Evolutionary conservation across 2,329 filamentous ascomycete species (phyloP), one percentile per base, ranked within the genome.

Genomic region (Botrytis sinoallii): DNA sequence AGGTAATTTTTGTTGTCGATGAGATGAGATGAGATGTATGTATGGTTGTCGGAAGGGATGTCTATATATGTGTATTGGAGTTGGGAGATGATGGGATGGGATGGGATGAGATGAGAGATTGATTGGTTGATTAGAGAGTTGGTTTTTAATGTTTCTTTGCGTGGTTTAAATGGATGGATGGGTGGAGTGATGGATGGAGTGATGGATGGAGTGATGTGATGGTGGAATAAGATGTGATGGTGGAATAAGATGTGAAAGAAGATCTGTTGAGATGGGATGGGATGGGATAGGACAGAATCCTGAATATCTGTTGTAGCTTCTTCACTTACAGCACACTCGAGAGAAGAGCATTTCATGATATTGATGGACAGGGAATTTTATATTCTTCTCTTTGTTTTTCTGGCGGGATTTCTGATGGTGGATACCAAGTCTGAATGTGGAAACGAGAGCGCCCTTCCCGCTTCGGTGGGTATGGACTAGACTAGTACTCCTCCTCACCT

Each of bases 391-490:
- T n/a, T 52, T 52, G 12, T 48, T 48, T 48, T 25, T 48, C 20
- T 25, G 20, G 1, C 20, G 12, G 14, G 5, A 1, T 16, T 16
- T 55, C 14, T 55, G 52, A 25, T 12, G 7, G 52, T 55, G 52
- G 25, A 55, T 29, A 55, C 7, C 16, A 12, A 55, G n/a, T 8
- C 14, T 0, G 0, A 6, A 32, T 32, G 32, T 29, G 52, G 16
- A 16, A 29, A 8, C 2, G 25, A n/a, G 48, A 2, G 3, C 2
- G 25, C 2, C 4, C 25, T n/a, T 5, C 46, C 9, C 4, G 9
- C 22, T 48, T 48, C 10, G 46, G 22, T 1, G 12, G 9, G 22
- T 48, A 25, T 48, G 1, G 0, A 25, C 4, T 52, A 14, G 25
- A 52, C 1, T 52, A 3, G 9, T 22, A 5, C 10, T 52, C 46